Conservation (phyloP, 2,329 filamentous ascomycete genomes). For the Aureobasidium subglaciale region DNA sequence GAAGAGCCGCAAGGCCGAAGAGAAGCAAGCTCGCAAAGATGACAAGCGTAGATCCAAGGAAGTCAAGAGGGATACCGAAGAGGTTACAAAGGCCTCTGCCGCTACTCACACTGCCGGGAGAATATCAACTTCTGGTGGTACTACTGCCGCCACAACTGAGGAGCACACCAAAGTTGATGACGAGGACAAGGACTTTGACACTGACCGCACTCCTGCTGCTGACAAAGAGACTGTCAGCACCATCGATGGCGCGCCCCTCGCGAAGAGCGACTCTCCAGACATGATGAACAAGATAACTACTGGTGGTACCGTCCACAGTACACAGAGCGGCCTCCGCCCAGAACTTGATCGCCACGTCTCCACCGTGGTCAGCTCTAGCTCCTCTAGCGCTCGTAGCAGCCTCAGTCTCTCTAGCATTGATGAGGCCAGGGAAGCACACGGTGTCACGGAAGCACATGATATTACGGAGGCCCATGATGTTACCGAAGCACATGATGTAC, state of each 20-base stretch:
- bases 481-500: background rate
- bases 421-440: conserved; percentile 2
- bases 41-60: conserved; percentile 48
- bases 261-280: conserved; percentile 12
- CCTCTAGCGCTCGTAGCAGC: conserved; percentile 4
- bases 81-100: conserved; percentile 15
- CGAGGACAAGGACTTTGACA: background rate
- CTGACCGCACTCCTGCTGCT: background rate
- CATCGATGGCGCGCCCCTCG: background rate
- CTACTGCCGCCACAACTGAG: background rate
- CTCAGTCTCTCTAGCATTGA: conserved; percentile 16
- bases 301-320: conserved; percentile 1
- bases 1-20: conserved; percentile 46
- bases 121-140: conserved; percentile 1
- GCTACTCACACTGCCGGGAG: conserved; percentile 12
- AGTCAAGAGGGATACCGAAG: conserved; percentile 22
- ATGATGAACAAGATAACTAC: background rate
- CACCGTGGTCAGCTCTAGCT: conserved; percentile 22
- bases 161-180: background rate
- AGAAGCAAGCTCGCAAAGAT: conserved; percentile 43
- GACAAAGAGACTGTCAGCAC: background rate
- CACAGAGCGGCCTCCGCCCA: conserved; percentile 15
- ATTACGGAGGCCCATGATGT: background rate
- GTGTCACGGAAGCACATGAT: too few species aligned
- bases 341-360: conserved; percentile 29